Evolutionary conservation across 2,329 filamentous ascomycete species (phyloP).

Genomic region (Stenocarpella maydis): DNA sequence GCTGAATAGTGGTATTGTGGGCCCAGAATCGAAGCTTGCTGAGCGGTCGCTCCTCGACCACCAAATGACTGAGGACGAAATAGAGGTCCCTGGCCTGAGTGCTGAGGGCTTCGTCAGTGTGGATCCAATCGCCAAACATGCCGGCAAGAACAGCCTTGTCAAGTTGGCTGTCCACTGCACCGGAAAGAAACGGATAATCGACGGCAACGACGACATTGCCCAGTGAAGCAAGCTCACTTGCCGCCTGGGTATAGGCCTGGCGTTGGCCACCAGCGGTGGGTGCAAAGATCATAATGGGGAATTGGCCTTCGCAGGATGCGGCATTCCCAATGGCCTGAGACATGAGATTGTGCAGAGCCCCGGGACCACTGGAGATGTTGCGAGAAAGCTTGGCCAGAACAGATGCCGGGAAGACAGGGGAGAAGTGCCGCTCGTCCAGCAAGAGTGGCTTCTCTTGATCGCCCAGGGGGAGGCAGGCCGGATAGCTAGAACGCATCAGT

Average conservation of each 20-base stretch:
- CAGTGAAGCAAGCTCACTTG: conserved; percentile 28
- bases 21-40: background rate
- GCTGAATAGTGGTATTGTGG: background rate
- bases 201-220: conserved; percentile 28
- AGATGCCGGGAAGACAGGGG: conserved; percentile 21
- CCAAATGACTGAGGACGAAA: background rate
- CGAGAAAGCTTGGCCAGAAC: conserved; percentile 17
- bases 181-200: conserved; percentile 27
- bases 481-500: conserved; percentile 28
- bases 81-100: conserved; percentile 12
- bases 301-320: conserved; percentile 22
- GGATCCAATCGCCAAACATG: background rate
- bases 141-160: background rate
- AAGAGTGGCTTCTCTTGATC: background rate
- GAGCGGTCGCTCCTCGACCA: background rate
- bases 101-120: background rate
- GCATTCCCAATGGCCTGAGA: conserved; percentile 6
- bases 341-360: conserved; percentile 29
- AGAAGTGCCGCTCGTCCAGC: background rate
- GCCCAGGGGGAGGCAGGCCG: conserved; percentile 18
- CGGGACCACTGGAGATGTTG: background rate
- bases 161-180: conserved; percentile 6
- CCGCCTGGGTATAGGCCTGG: conserved; percentile 32
- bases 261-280: conserved; percentile 29
- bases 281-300: conserved; percentile 23